phyloP scores from a whole-genome alignment of 345 rosid species.

The Streptanthus diversifolius region DNA sequence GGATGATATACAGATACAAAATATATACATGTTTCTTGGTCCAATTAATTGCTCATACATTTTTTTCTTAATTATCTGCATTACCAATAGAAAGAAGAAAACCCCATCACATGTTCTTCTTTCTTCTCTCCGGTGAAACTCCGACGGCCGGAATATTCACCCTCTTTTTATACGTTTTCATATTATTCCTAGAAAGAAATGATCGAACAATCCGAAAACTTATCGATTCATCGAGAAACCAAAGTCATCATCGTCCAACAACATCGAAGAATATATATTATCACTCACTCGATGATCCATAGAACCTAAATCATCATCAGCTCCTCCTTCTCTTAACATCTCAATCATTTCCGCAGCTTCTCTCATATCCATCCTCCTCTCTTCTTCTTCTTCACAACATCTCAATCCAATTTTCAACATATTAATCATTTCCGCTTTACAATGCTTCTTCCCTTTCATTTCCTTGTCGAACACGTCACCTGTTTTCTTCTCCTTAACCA shows the following conservation, averaged over 20 bases:
- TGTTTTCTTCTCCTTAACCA: slow-evolving; percentile 52
- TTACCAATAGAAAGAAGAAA: background rate
- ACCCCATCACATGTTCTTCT: slow-evolving; percentile 10
- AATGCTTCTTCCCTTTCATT: slow-evolving; percentile 51
- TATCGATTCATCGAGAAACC: slow-evolving; percentile 34
- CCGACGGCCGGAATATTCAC: slow-evolving; percentile 8
- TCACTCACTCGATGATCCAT: slow-evolving; percentile 43
- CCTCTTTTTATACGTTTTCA: background rate
- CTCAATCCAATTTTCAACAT: slow-evolving; percentile 65
- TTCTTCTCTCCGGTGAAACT: slow-evolving; percentile 17
- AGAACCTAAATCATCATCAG: slow-evolving; percentile 23
- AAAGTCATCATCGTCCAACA: slow-evolving; percentile 33
- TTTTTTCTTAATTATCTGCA: slow-evolving; percentile 16
- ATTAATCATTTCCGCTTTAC: slow-evolving; percentile 54
- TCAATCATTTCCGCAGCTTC: slow-evolving; percentile 50
- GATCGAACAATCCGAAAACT: slow-evolving; percentile 11
- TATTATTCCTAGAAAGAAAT: background rate
- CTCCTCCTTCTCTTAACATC: slow-evolving; percentile 39
- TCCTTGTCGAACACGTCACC: slow-evolving; percentile 67
- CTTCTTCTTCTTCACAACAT: slow-evolving; percentile 65
- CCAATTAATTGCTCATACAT: background rate
- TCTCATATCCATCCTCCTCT: slow-evolving; percentile 44
- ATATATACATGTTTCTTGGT: background rate
- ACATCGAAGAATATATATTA: slow-evolving; percentile 21
- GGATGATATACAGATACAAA: slow-evolving; percentile 23